Conservation (phyloP, 768 basidiomycete genomes). For the Obba rivulosa region DNA sequence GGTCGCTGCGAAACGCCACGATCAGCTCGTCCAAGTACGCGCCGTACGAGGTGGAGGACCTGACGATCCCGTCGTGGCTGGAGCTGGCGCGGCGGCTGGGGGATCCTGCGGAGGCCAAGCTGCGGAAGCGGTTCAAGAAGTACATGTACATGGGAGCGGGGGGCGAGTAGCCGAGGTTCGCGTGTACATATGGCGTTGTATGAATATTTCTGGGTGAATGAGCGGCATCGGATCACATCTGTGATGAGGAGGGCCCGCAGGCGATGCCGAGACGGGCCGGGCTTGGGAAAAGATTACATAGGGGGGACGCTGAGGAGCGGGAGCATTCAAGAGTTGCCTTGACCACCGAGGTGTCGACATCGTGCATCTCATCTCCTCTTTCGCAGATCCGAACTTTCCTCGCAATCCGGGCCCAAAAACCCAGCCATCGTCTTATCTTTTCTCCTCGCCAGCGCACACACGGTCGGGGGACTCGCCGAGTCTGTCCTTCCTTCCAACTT, state of each 20-base stretch:
- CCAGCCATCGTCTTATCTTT: neutral
- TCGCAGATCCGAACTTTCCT: constrained; percentile 18
- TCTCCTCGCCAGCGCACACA: neutral
- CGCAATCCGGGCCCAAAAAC: constrained; percentile 1
- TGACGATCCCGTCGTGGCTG: constrained; percentile 76
- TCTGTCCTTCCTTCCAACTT: constrained; percentile 1
- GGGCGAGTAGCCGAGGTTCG: constrained; percentile 8
- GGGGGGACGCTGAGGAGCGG: neutral
- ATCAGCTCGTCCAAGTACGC: constrained; percentile 46
- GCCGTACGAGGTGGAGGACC: constrained; percentile 69
- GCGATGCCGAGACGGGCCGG: too few relatives aligned
- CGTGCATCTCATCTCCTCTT: constrained; percentile 9
- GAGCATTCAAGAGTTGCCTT: constrained; percentile 37
- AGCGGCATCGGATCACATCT: constrained; percentile 4
- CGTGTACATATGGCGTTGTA: constrained; percentile 2
- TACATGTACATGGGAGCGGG: constrained; percentile 66
- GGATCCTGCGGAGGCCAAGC: constrained; percentile 40
- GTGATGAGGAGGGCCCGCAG: constrained; percentile 2
- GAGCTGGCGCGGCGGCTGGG: constrained; percentile 59
- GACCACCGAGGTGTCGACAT: constrained; percentile 36
- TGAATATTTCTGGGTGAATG: constrained; percentile 6
- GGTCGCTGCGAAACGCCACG: constrained; percentile 36
- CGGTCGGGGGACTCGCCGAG: constrained; percentile 4
- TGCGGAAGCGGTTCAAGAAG: constrained; percentile 60
- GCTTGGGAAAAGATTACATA: too few relatives aligned